Percentiles rank a stretch among this genome's conserved stretches.
phyloP scores from a whole-genome alignment of 768 basidiomycete species.

The Rhodotorula sphaerocarpa region DNA sequence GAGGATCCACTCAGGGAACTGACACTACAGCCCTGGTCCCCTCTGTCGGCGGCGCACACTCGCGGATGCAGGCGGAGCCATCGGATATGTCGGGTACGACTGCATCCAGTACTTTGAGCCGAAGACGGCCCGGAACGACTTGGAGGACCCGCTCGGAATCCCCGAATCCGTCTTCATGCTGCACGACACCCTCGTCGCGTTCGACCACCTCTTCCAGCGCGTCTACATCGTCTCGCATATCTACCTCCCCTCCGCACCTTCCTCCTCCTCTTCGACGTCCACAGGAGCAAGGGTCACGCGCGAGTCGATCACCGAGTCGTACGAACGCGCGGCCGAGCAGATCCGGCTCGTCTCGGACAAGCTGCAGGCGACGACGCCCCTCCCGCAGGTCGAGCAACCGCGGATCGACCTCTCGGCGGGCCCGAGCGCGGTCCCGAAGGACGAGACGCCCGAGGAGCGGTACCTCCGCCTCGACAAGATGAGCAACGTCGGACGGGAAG shows the following conservation, averaged over 20 bases:
- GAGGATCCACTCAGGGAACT: no score
- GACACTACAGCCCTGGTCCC: background rate
- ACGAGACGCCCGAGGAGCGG: slow-evolving; percentile 2
- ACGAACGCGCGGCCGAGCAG: slow-evolving; percentile 19
- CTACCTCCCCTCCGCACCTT: slow-evolving; percentile 55
- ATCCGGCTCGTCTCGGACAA: slow-evolving; percentile 29
- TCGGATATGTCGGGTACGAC: slow-evolving; percentile 95
- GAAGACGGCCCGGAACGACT: slow-evolving; percentile 55
- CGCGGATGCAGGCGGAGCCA: slow-evolving; percentile 63
- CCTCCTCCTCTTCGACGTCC: slow-evolving; percentile 47
- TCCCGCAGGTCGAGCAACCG: slow-evolving; percentile 46
- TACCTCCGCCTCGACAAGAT: slow-evolving; percentile 39
- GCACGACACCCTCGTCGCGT: slow-evolving; percentile 86
- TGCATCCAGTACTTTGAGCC: slow-evolving; percentile 96
- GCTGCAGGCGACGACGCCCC: slow-evolving; percentile 18
- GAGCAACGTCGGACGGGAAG: slow-evolving; percentile 87
- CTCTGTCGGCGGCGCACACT: background rate
- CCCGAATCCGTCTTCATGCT: slow-evolving; percentile 97
- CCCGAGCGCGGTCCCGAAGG: slow-evolving; percentile 48
- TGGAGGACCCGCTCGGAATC: slow-evolving; percentile 71
- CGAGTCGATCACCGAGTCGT: slow-evolving; percentile 7
- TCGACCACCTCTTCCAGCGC: slow-evolving; percentile 91
- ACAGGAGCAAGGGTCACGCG: no score
- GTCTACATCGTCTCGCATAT: slow-evolving; percentile 95
- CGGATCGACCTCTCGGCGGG: slow-evolving; percentile 42